Base-by-base conservation (phyloP, 768 basidiomycete genomes). In the Russula griseocarnosa region DNA sequence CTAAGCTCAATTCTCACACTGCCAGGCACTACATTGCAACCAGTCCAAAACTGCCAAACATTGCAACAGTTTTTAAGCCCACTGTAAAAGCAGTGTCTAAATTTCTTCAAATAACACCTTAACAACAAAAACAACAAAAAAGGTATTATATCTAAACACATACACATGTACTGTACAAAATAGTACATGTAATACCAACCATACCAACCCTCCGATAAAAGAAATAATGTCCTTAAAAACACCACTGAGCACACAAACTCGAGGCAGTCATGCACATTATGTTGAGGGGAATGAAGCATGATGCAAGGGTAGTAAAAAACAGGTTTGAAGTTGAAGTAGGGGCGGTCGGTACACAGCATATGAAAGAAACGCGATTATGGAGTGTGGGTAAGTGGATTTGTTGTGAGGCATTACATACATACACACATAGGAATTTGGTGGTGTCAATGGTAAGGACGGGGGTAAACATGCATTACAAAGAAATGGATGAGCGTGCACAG, bases 271-370 rank as follows among this genome's bases (percentile, higher is more conserved):
- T 5, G 6, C 44, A 7, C 42, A n/a, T 20, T 46, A 22, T 28
- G 40, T 30, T 40, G 22, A 44, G 11, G 7, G 44, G 22, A 32
- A 30, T 18, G 51, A 50, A 24, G 11, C 44, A 53, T 36, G 34
- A 60, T 54, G 44, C 60, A 53, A 22, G 14, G 51, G 42, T 53
- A 44, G 51, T 24, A 46, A 36, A 61, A 53, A 36, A 34, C 30
- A 44, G 20, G 46, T 36, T 34, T 24, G 51, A 3, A 36, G n/a
- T n/a, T n/a, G n/a, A n/a, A 38, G 44, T 11, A 46, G 10, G 22
- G 42, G 26, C 3, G 1, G n/a, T 22, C 34, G 8, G 47, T 57
- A 47, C 56, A 54, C 24, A 46, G 53, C 30, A 46, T 46, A 46
- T 16, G 24, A 36, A 54, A 6, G 38, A 53, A 18, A 42, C 34